Base-by-base conservation (phyloP, 257 asterid species). In the Oldenlandia corymbosa region DNA sequence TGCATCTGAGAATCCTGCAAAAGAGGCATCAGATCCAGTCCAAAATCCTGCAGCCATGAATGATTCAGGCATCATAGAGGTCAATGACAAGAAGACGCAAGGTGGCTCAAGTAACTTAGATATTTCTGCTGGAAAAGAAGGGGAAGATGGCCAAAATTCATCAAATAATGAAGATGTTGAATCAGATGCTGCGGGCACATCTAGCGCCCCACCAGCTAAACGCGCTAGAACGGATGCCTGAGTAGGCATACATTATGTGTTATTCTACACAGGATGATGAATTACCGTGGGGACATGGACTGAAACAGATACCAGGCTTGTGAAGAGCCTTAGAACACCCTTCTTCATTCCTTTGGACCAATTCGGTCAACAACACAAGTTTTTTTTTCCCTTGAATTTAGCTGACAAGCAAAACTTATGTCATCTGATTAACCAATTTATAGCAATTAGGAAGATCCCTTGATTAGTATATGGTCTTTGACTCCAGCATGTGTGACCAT, bases 191-290 rank as follows among this genome's bases (percentile, higher is more conserved):
- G 78, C 68, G 47, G 75, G 57, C 10, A 20, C 56, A 16, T 60
- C 84, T 27, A 73, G 69, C 56, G 64, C 68, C 6, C 88, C 88
- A 50, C 85, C 87, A 17, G 58, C 81, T 24, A 91, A 91, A 76
- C 96, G 97, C 17, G 73, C 81, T n/a, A 85, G 76, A 62, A 76
- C 79, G 67, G 78, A 80, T 62, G n/a, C n/a, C n/a, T n/a, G 77
- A 82, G 72, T 65, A 81, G 70, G 66, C 60, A n/a, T n/a, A n/a
- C n/a, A n/a, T n/a, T n/a, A n/a, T n/a, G n/a, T n/a, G n/a, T n/a
- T n/a, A n/a, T n/a, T n/a, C n/a, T n/a, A n/a, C n/a, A n/a, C n/a
- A n/a, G 71, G 68, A 50, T 54, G 24, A 59, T 46, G 45, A 39
- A 32, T 24, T 53, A 9, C 32, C 20, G 55, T 48, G 53, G 51